These are phyloP conservation scores for Yamadazyma diospyri DNA, from an alignment of 1,139 yeast genomes.

Conservation along the genomic window DNA sequence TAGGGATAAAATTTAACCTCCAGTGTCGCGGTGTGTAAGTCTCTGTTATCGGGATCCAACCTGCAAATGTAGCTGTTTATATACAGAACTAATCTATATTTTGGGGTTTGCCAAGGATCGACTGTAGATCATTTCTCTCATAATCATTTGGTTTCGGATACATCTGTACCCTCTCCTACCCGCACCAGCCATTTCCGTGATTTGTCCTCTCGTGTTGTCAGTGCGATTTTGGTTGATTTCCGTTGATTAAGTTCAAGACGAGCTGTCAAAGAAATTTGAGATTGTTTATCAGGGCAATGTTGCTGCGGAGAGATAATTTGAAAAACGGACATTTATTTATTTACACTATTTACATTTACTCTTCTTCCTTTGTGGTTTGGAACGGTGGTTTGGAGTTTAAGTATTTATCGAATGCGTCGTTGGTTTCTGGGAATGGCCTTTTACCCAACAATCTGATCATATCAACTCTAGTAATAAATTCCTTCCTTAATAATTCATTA, in stretches of 20 bases:
- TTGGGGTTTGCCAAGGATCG: too few species aligned
- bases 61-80: conserved; percentile 1
- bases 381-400: conserved; percentile 26
- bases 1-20: conserved; percentile 3
- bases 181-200: too few species aligned
- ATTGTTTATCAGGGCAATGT: too few species aligned
- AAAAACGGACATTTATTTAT: too few species aligned
- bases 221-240: too few species aligned
- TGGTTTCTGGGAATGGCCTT: conserved; percentile 85
- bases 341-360: conserved; percentile 2
- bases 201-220: too few species aligned
- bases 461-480: conserved; percentile 85
- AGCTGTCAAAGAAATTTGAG: too few species aligned
- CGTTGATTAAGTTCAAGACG: too few species aligned
- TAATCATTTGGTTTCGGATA: too few species aligned
- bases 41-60: background rate
- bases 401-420: conserved; percentile 93
- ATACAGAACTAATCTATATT: conserved; percentile 1
- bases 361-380: conserved; percentile 3
- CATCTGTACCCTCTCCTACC: too few species aligned
- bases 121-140: too few species aligned
- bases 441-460: conserved; percentile 85
- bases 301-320: too few species aligned
- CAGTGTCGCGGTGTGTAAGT: conserved; percentile 1
- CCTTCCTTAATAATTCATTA: conserved; percentile 75